Evolutionary conservation across 495 filamentous ascomycete genomes (phyloP), one percentile per base, ranked within the genome.

Genomic region (Podospora australis): DNA sequence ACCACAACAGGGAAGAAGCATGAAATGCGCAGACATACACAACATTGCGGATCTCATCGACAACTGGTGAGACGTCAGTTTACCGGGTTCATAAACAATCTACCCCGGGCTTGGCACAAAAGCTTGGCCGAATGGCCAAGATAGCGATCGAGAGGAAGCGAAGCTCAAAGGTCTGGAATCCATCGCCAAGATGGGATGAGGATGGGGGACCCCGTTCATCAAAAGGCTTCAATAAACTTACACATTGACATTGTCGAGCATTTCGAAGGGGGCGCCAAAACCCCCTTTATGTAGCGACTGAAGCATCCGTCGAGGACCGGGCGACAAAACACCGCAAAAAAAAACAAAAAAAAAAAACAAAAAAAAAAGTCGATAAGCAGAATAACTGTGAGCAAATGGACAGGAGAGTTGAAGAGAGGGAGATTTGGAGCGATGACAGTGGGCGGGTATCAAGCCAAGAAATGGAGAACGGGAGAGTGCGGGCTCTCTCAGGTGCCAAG

Each of bases 31-130:
- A 46, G 14, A 64, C 64, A 16, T 57, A 67, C 64, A 67, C 54
- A 54, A 64, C 64, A 65, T 65, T 67, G 46, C 60, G 64, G 48
- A 67, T 63, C 55, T 65, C 64, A 53, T 67, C 49, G 43, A 65
- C 60, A 45, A 49, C 64, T 67, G n/a, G 60, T 50, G 49, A 60
- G 49, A 60, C 54, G 60, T 65, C 62, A 67, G 55, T 52, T 36
- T 22, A 35, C 25, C 32, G 22, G 36, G 47, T 40, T 49, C 38
- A 35, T 40, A 41, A 46, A 43, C 41, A 40, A 21, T 45, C 52
- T 56, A 54, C 54, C 57, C 52, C 50, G 47, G 62, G 50, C 64
- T 67, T 67, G 64, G 64, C 64, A 35, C 64, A 35, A 41, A 55
- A 52, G 50, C 64, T 65, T 60, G 58, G 62, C 60, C n/a, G n/a